Percentiles rank a stretch among this genome's conserved stretches.
These are phyloP conservation scores for Debaryomyces coudertii DNA, from an alignment of 1,139 yeast genomes.

Conservation along the genomic window DNA sequence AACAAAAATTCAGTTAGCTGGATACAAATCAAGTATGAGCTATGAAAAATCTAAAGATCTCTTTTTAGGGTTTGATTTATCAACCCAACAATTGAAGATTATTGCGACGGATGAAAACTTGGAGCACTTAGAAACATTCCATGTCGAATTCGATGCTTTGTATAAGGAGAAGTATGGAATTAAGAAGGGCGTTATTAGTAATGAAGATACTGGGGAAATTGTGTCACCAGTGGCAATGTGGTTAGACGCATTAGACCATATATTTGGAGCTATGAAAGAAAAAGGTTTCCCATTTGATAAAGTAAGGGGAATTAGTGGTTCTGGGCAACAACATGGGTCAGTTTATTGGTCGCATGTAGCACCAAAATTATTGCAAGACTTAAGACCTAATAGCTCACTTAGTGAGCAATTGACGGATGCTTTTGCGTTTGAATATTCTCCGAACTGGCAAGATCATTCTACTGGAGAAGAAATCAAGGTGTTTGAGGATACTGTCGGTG, in stretches of 20 bases:
- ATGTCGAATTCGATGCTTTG: constrained; percentile 74
- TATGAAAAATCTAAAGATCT: constrained; percentile 27
- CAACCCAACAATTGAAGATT: constrained; percentile 87
- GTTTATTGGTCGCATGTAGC: constrained; percentile 73
- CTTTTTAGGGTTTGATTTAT: constrained; percentile 78
- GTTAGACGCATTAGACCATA: constrained; percentile 78
- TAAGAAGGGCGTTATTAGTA: constrained; percentile 67
- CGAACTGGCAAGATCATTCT: constrained; percentile 96
- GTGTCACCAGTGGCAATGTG: constrained; percentile 88
- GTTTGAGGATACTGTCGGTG: constrained; percentile 67
- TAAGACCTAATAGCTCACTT: constrained; percentile 34
- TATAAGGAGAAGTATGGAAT: constrained; percentile 60
- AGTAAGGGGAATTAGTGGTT: constrained; percentile 79
- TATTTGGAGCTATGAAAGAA: constrained; percentile 56
- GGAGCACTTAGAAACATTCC: constrained; percentile 55
- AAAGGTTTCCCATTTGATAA: constrained; percentile 58
- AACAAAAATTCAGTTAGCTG: constrained; percentile 50
- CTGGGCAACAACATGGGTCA: constrained; percentile 93
- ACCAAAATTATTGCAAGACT: constrained; percentile 32
- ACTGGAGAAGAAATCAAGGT: constrained; percentile 68
- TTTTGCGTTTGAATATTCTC: constrained; percentile 68
- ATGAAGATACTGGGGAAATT: constrained; percentile 56
- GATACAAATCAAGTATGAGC: constrained; percentile 35
- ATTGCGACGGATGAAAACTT: constrained; percentile 62
- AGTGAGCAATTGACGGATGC: constrained; percentile 52